These are phyloP conservation scores for Malus sylvestris DNA, from an alignment of 306 rosid genomes.

Conservation along the genomic window DNA sequence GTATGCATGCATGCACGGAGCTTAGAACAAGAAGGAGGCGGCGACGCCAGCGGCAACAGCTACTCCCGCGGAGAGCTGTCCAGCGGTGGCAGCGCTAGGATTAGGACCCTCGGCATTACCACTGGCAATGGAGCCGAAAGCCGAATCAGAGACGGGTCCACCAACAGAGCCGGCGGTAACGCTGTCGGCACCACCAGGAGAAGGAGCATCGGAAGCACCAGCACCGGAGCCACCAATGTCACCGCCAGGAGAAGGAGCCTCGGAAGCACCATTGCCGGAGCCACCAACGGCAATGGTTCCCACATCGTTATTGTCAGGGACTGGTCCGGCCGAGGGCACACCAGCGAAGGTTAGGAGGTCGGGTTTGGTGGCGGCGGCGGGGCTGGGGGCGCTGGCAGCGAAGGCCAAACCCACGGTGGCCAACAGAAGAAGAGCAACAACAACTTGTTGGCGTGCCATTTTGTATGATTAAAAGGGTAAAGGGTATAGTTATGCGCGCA, in stretches of 20 bases:
- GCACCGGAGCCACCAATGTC: slow-evolving; percentile 2
- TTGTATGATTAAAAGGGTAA: not conserved
- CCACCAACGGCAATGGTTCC: slow-evolving; percentile 30
- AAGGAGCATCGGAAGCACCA: not conserved
- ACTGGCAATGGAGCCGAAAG: slow-evolving; percentile 33
- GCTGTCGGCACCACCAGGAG: not conserved
- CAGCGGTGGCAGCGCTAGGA: slow-evolving; percentile 12
- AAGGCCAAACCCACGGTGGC: slow-evolving; percentile 32
- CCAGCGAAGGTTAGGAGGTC: not conserved
- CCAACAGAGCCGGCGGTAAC: not conserved
- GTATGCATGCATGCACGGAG: not conserved
- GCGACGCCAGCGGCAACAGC: slow-evolving; percentile 15
- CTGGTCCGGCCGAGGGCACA: not conserved
- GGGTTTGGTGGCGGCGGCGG: not conserved
- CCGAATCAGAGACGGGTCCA: slow-evolving; percentile 14
- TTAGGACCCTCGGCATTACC: slow-evolving; percentile 3
- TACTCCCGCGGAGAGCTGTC: slow-evolving; percentile 20
- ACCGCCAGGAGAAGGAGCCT: not conserved
- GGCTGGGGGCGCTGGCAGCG: slow-evolving; percentile 12
- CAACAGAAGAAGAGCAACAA: slow-evolving; percentile 31
- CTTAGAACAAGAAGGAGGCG: slow-evolving; percentile 25
- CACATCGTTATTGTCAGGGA: not conserved
- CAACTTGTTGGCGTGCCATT: slow-evolving; percentile 45
- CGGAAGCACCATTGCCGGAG: not conserved
- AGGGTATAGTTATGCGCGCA: not conserved